A percentile compares a stretch with the other conserved stretches of the same genome.
phyloP scores from a whole-genome alignment of 768 basidiomycete species.

The Tephrocybe rancida region DNA sequence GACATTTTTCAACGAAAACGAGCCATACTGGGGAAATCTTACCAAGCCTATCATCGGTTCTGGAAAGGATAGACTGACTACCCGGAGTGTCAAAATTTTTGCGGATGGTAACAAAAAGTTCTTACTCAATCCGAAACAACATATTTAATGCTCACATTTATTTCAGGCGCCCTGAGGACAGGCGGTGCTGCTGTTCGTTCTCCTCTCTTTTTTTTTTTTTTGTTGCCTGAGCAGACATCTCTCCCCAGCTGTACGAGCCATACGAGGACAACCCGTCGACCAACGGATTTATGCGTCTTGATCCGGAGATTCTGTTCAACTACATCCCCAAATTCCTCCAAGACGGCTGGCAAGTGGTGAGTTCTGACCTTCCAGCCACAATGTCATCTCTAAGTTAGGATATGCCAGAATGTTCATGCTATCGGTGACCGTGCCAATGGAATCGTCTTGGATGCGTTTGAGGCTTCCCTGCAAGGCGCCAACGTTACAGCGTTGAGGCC shows the following conservation, averaged over 20 bases:
- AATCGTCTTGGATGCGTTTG: conserved; percentile 82
- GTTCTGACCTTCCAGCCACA: conserved; percentile 25
- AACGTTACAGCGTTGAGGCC: conserved; percentile 71
- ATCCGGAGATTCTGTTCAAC: conserved; percentile 59
- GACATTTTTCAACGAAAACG: conserved; percentile 68
- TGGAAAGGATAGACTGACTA: conserved; percentile 63
- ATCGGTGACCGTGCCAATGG: conserved; percentile 89
- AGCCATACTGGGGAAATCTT: conserved; percentile 74
- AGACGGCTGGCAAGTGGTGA: conserved; percentile 91
- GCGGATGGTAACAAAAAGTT: conserved; percentile 54
- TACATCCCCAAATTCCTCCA: conserved; percentile 70
- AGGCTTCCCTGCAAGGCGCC: conserved; percentile 59
- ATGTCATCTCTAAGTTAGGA: background rate
- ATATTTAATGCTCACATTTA: conserved; percentile 3
- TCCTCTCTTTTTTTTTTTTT: background rate
- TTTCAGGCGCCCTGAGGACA: conserved; percentile 78
- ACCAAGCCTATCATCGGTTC: conserved; percentile 55
- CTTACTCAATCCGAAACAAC: conserved; percentile 3
- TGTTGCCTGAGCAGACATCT: conserved; percentile 5
- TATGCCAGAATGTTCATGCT: conserved; percentile 77
- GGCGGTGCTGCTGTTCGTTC: conserved; percentile 83
- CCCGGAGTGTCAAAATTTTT: conserved; percentile 81
- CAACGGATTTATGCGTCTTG: conserved; percentile 76
- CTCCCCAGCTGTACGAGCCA: conserved; percentile 75
- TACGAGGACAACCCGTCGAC: conserved; percentile 80